These are phyloP conservation scores for Aspergillus sclerotialis DNA, from an alignment of 2,329 filamentous ascomycete species.

Conservation along the genomic window DNA sequence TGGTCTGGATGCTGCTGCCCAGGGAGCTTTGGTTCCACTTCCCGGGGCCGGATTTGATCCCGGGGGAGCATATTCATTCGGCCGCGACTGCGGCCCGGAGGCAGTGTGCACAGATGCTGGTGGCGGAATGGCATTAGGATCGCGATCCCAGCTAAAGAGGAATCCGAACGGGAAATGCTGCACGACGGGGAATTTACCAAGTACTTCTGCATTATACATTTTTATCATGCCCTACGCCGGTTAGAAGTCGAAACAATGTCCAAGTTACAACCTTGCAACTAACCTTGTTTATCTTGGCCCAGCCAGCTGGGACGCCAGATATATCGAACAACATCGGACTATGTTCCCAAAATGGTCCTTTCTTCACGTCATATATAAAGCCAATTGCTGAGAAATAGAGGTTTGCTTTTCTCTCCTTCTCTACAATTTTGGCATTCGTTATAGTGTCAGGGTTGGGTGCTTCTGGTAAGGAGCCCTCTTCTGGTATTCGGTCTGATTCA, in stretches of 20 bases:
- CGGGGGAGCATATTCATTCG: constrained; percentile 13
- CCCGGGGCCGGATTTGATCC: constrained; percentile 10
- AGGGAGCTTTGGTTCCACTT: constrained; percentile 28
- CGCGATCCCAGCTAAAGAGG: constrained; percentile 68
- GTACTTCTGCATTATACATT: constrained; percentile 96
- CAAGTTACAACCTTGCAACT: too few relatives aligned
- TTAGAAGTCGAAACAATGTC: too few relatives aligned
- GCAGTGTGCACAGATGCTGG: constrained; percentile 49
- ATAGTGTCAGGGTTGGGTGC: constrained; percentile 68
- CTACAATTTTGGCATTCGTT: constrained; percentile 56
- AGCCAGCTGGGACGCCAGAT: constrained; percentile 82
- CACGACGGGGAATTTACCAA: constrained; percentile 96
- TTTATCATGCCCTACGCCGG: constrained; percentile 92
- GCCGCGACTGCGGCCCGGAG: constrained; percentile 18
- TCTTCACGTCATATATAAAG: constrained; percentile 97
- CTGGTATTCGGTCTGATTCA: constrained; percentile 57
- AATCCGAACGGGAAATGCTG: constrained; percentile 86
- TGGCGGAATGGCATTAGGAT: constrained; percentile 52
- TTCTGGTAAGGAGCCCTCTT: constrained; percentile 67
- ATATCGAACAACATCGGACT: constrained; percentile 93
- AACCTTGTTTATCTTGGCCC: constrained; percentile 95
- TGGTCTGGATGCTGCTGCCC: constrained; percentile 21
- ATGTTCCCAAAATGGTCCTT: constrained; percentile 93
- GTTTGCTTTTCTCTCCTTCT: constrained; percentile 59
- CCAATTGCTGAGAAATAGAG: constrained; percentile 95